phyloP scores from a whole-genome alignment of 257 asterid genomes.

The Rauvolfia tetraphylla region DNA sequence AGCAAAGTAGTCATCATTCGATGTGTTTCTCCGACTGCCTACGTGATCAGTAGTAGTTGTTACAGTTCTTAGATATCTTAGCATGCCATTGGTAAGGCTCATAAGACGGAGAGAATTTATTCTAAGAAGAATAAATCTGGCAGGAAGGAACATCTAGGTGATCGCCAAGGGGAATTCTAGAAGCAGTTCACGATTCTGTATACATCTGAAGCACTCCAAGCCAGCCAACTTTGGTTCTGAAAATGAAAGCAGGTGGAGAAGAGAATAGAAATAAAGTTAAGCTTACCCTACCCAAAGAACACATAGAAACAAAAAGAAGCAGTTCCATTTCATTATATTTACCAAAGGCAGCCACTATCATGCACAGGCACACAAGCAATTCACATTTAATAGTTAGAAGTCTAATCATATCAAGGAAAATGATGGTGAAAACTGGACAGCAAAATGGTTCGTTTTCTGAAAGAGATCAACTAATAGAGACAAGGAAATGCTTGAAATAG shows the following conservation, averaged over 20 bases:
- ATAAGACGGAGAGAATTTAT: slow-evolving; percentile 18
- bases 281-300: background rate
- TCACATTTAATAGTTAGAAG: background rate
- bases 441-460: background rate
- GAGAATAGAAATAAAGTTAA: background rate
- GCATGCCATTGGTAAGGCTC: slow-evolving; percentile 17
- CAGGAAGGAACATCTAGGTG: slow-evolving; percentile 17
- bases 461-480: background rate
- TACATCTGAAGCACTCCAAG: background rate
- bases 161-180: background rate
- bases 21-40: slow-evolving; percentile 34
- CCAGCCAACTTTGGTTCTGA: background rate
- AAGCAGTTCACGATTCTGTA: background rate
- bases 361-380: background rate
- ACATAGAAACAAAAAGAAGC: background rate
- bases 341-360: background rate
- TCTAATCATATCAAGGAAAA: background rate
- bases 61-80: slow-evolving; percentile 24
- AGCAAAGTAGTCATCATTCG: slow-evolving; percentile 85
- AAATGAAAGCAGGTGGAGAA: background rate
- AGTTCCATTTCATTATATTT: background rate
- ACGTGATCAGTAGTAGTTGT: slow-evolving; percentile 23
- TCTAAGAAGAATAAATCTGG: slow-evolving; percentile 25
- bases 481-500: background rate
- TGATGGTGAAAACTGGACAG: background rate